phyloP scores from a whole-genome alignment of 2,329 filamentous ascomycete species.

The Phaeophleospora eucalypticola region DNA sequence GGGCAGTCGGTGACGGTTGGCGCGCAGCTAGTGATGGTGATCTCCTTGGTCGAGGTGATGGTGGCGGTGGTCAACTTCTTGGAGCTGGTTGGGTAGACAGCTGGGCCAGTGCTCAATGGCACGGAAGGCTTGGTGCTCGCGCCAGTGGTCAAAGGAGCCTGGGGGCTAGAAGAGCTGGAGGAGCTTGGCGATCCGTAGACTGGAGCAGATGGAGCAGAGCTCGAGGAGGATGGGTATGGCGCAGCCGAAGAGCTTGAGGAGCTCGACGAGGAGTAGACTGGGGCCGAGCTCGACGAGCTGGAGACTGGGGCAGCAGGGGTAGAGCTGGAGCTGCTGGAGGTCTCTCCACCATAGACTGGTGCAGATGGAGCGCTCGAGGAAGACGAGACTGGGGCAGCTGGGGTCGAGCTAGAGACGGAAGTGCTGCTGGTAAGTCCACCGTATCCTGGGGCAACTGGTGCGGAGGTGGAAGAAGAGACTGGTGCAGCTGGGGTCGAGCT shows the following conservation, averaged over 20 bases:
- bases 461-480: neutral
- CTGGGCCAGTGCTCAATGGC: slow-evolving; percentile 5
- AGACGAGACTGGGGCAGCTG: slow-evolving; percentile 5
- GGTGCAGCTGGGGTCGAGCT: slow-evolving; percentile 1
- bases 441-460: slow-evolving; percentile 5
- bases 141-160: neutral
- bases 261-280: neutral
- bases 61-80: slow-evolving; percentile 20
- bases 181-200: neutral
- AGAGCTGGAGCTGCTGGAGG: slow-evolving; percentile 1
- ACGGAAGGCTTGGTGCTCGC: neutral
- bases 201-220: neutral
- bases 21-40: slow-evolving; percentile 22
- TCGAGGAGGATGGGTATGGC: neutral
- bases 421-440: slow-evolving; percentile 6
- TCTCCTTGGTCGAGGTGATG: slow-evolving; percentile 17
- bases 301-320: neutral
- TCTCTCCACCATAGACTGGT: slow-evolving; percentile 7
- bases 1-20: slow-evolving; percentile 18
- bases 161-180: neutral
- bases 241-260: neutral
- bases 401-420: slow-evolving; percentile 4
- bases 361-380: slow-evolving; percentile 9
- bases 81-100: slow-evolving; percentile 5
- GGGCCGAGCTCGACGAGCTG: neutral